phyloP scores from a whole-genome alignment of 768 basidiomycete genomes.

The Sporobolomyces pararoseus region DNA sequence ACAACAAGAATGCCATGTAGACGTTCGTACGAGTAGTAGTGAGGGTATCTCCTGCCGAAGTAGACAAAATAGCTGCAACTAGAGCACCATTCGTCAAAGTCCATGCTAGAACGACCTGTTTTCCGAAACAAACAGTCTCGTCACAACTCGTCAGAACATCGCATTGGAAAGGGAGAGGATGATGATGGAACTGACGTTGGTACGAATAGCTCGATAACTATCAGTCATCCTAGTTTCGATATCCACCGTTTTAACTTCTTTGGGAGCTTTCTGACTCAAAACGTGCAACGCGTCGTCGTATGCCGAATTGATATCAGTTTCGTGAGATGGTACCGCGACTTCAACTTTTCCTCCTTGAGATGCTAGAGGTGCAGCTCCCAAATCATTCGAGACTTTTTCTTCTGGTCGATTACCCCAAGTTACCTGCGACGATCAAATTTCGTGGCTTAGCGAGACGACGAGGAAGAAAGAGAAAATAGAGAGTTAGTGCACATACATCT shows the following conservation, averaged over 20 bases:
- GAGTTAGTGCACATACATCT: constrained; percentile 2
- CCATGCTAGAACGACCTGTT: constrained; percentile 75
- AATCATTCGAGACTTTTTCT: constrained; percentile 71
- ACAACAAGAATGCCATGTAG: constrained; percentile 45
- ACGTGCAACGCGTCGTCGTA: constrained; percentile 89
- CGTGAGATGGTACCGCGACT: constrained; percentile 74
- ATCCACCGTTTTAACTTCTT: constrained; percentile 64
- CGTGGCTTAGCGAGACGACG: neutral
- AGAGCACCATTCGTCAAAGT: constrained; percentile 64
- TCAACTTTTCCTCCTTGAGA: constrained; percentile 64
- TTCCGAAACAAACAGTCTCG: neutral
- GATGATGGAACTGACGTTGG: constrained; percentile 58
- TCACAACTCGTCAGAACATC: neutral
- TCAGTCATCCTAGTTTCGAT: constrained; percentile 67
- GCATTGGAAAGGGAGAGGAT: neutral
- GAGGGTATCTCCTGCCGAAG: constrained; percentile 29
- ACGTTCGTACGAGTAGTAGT: constrained; percentile 34
- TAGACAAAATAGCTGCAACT: constrained; percentile 42
- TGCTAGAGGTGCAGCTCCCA: constrained; percentile 64
- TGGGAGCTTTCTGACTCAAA: constrained; percentile 70
- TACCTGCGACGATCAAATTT: constrained; percentile 11
- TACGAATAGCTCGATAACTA: constrained; percentile 82
- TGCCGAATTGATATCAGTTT: constrained; percentile 75
- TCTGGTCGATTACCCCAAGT: constrained; percentile 70
- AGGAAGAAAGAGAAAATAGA: neutral